Base-by-base conservation (phyloP, 371 early-diverging fungal species). In the Mucor ambiguus region DNA sequence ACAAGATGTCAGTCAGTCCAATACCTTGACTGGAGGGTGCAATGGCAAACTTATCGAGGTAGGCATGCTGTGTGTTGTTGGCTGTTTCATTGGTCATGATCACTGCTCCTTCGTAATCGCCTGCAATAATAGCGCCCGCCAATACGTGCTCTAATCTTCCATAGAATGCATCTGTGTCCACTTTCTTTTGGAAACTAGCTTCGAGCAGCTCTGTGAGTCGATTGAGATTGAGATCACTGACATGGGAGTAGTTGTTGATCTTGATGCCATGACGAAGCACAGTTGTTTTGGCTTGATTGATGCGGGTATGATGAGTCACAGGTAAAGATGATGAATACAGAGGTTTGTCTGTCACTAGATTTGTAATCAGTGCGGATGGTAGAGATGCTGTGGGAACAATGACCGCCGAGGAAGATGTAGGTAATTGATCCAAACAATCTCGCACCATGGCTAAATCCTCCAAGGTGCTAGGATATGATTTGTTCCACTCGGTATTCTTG, bases 41-140 rank as follows among this genome's bases (percentile, higher is more conserved):
- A 22, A 96, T 93, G 2, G 95, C 94, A 80, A 96, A 96, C 73
- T 97, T 97, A 80, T 97, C 98, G 24, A 97, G 75, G 67, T 97
- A 97, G 32, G 69, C 70, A 54, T 70, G 67, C 3, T 68, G 60
- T 44, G 71, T 32, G 16, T 41, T 38, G 7, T 49, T 28, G 0
- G 60, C 54, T 29, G 43, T 66, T 35, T 75, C 78, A 8, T 72
- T 63, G 28, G 82, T 79, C 68, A 83, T 78, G 24, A 82, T 66
- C 7, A 80, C 82, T 0, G 79, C 81, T 9, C 81, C 77, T 59
- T 85, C 82, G 72, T 96, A 97, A 69, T 95, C 95, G 2, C 96
- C 98, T 0, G 95, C 94, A 60, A 97, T 79, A 41, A 95, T 93
- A 3, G 92, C 85, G 11, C 83, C 76, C 38, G 81, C 78, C 12